Evolutionary conservation across 176 grass and related monocot species (phyloP).

Genomic region (Typha latifolia): DNA sequence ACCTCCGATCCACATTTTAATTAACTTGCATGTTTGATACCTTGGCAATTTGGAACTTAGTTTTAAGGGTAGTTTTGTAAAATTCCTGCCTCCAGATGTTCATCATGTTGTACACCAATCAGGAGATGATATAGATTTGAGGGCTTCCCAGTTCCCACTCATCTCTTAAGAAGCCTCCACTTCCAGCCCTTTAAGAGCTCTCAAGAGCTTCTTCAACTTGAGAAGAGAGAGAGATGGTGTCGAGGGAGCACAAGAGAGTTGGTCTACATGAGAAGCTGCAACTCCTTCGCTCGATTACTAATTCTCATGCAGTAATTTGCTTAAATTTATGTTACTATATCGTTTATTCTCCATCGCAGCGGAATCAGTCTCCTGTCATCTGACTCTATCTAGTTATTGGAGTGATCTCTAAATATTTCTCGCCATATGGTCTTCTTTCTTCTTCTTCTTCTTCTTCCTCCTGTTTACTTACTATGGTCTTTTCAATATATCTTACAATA

Average conservation of each 20-base stretch:
- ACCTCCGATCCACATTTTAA: no score
- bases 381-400: no score
- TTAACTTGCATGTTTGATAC: no score
- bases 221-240: constrained; percentile 35
- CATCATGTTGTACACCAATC: no score
- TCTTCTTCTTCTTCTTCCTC: background rate
- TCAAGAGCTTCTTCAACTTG: background rate
- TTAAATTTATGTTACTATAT: background rate
- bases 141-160: background rate
- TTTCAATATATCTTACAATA: no score
- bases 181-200: background rate
- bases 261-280: constrained; percentile 71
- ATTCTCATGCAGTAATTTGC: constrained; percentile 66
- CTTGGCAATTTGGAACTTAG: no score
- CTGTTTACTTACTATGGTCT: no score
- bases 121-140: no score
- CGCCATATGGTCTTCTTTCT: background rate
- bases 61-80: constrained; percentile 1
- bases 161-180: background rate
- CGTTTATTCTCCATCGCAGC: background rate
- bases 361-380: background rate
- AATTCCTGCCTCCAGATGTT: background rate
- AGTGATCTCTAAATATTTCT: no score
- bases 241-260: constrained; percentile 45
- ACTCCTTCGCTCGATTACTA: constrained; percentile 69